Evolutionary conservation across 495 filamentous ascomycete genomes (phyloP).

Genomic region (Aspergillus kassunensis): DNA sequence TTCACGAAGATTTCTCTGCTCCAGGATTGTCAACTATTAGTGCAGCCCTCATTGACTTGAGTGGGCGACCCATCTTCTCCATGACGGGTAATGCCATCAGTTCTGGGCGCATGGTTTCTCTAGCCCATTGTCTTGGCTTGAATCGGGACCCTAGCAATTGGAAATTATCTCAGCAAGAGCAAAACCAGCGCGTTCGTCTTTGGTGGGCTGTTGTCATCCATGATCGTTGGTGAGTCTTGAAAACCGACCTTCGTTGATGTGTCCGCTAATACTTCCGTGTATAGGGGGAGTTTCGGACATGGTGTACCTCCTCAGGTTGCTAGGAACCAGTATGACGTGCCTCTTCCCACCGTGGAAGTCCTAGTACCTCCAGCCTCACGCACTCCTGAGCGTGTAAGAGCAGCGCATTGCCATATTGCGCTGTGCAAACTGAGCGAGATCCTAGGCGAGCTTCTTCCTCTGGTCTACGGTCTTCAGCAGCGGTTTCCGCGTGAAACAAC

Average conservation of each 20-base stretch:
- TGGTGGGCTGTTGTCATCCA: constrained; percentile 55
- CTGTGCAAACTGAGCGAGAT: constrained; percentile 51
- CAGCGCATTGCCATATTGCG: constrained; percentile 48
- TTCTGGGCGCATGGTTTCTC: constrained; percentile 45
- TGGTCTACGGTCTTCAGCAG: constrained; percentile 46
- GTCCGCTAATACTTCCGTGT: background rate
- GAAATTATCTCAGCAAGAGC: constrained; percentile 46
- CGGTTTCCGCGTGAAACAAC: constrained; percentile 40
- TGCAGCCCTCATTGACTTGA: constrained; percentile 46
- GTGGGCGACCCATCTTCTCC: constrained; percentile 48
- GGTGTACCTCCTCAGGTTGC: constrained; percentile 48
- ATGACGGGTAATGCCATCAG: constrained; percentile 52
- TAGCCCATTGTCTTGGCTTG: constrained; percentile 49
- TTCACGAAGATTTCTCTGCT: constrained; percentile 49
- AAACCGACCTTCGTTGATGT: background rate
- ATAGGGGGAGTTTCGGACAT: constrained; percentile 50
- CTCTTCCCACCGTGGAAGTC: constrained; percentile 42
- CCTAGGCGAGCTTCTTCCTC: constrained; percentile 46
- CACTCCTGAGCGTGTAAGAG: constrained; percentile 39
- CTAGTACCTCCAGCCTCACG: constrained; percentile 32
- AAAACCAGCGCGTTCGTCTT: constrained; percentile 43
- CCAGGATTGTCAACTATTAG: constrained; percentile 49
- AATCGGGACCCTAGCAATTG: constrained; percentile 48
- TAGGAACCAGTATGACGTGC: constrained; percentile 52
- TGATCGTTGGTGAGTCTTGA: constrained; percentile 43